Percentiles rank a stretch among this genome's conserved stretches.
Evolutionary conservation across 2,329 filamentous ascomycete species (phyloP).

Genomic region (Cladophialophora chaetospira): DNA sequence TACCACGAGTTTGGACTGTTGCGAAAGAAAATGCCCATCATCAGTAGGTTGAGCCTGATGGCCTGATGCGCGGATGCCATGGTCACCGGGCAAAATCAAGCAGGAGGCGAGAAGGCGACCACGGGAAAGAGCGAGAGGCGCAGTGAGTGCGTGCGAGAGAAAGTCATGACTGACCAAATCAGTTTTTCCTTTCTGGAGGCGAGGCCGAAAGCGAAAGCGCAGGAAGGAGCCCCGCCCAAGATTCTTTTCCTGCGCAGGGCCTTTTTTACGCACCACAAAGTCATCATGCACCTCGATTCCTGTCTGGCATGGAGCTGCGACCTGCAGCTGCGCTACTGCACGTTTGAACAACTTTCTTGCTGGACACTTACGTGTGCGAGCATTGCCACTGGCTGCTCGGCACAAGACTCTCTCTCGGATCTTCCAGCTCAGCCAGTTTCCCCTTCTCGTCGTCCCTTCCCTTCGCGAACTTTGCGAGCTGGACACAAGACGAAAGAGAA

Average conservation of each 20-base stretch:
- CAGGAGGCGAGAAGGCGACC: background rate
- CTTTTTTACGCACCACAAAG: background rate
- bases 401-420: slow-evolving; percentile 8
- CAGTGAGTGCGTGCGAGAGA: background rate
- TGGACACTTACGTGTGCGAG: slow-evolving; percentile 2
- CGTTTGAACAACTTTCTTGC: slow-evolving; percentile 11
- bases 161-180: background rate
- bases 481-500: slow-evolving; percentile 6
- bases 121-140: slow-evolving; percentile 3
- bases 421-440: slow-evolving; percentile 27
- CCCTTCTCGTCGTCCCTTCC: slow-evolving; percentile 1
- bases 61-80: background rate
- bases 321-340: slow-evolving; percentile 27
- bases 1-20: background rate
- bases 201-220: background rate
- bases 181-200: background rate
- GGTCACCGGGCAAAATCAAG: slow-evolving; percentile 2
- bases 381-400: slow-evolving; percentile 15
- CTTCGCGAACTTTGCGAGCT: slow-evolving; percentile 8
- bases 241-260: slow-evolving; percentile 1
- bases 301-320: slow-evolving; percentile 4
- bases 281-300: background rate
- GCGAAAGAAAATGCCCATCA: background rate
- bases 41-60: background rate
- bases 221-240: background rate